Base-by-base conservation (phyloP, 2,329 filamentous ascomycete species). In the Hypoxylon sp. region DNA sequence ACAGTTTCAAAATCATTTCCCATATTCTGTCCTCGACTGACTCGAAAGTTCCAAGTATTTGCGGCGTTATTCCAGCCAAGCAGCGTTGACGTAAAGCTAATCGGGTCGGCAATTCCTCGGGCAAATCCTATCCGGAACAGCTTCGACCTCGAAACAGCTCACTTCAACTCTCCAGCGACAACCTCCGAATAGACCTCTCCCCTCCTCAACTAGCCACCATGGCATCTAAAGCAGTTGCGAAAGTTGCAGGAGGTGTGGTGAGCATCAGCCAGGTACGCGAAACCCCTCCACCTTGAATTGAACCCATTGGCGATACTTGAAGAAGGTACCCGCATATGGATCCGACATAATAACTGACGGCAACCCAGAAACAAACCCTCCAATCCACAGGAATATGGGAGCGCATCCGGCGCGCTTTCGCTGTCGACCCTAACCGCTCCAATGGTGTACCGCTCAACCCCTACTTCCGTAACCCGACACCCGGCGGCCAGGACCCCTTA, bases 371-470 rank as follows among this genome's bases (percentile, higher is more conserved):
- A 92, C 95, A 99, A 83, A 97, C 94, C 34, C 84, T 98, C 70
- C 92, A 97, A 78, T 96, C 95, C 54, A 88, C 86, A 39, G 96
- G 96, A 41, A 83, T 98, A 80, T 98, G 93, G 92, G 94, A 95
- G 77, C 83, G 83, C 61, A 83, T 99, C 79, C 94, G 94, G 78
- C 88, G 89, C 72, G 78, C 90, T 73, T 81, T 97, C 72, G 88
- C 93, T 72, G 83, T 99, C 75, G 95, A 97, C 79, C 87, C 94
- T 34, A 89, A 92, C 76, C 94, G 96, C 71, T 97, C 94, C 71
- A 94, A 91, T 75, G 96, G 96, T 80, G 84, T 99, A 19, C 96
- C 96, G 48, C 84, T 99, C 75, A 98, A 98, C 86, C 90, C 94
- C 41, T 90, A 94, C 83, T 97, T 88, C 87, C 94, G 96, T 74